Evolutionary conservation across 805 yeast genomes (phyloP).

Genomic region (Teunomyces stri): DNA sequence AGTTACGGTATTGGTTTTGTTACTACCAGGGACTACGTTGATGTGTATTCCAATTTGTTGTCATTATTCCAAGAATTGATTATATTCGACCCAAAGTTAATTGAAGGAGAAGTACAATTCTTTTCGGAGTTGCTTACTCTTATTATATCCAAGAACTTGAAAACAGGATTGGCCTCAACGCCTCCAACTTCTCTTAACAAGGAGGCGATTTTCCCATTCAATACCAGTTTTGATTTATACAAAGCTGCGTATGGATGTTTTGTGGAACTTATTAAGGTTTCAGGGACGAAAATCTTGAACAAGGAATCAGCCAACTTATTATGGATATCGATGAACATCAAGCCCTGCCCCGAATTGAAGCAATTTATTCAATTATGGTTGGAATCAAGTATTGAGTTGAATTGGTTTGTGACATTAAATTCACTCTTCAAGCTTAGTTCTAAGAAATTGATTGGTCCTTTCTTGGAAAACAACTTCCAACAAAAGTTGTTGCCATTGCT

Average conservation of each 20-base stretch:
- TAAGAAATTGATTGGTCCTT: conserved; percentile 39
- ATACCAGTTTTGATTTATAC: conserved; percentile 40
- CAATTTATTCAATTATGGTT: conserved; percentile 60
- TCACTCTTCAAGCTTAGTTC: conserved; percentile 47
- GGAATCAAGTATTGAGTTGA: conserved; percentile 43
- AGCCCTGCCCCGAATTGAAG: conserved; percentile 45
- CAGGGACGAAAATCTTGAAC: conserved; percentile 43
- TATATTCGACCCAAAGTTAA: conserved; percentile 36
- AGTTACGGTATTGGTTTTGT: conserved; percentile 32
- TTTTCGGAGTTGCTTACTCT: conserved; percentile 26
- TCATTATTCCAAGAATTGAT: conserved; percentile 35
- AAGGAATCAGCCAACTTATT: conserved; percentile 49
- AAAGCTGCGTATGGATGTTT: conserved; percentile 54
- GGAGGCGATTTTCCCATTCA: conserved; percentile 45
- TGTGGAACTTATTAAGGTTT: conserved; percentile 54
- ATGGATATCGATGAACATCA: conserved; percentile 57
- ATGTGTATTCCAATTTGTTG: conserved; percentile 23
- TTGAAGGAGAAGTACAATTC: conserved; percentile 31
- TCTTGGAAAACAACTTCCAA: conserved; percentile 37
- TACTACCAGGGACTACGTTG: conserved; percentile 24
- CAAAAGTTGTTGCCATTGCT: conserved; percentile 41
- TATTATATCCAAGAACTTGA: conserved; percentile 34
- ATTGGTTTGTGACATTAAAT: conserved; percentile 61
- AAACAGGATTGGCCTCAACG: conserved; percentile 30
- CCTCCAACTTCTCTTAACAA: conserved; percentile 38